Base-by-base conservation (phyloP, 2,329 filamentous ascomycete species). In the Paecilomyces niveus region DNA sequence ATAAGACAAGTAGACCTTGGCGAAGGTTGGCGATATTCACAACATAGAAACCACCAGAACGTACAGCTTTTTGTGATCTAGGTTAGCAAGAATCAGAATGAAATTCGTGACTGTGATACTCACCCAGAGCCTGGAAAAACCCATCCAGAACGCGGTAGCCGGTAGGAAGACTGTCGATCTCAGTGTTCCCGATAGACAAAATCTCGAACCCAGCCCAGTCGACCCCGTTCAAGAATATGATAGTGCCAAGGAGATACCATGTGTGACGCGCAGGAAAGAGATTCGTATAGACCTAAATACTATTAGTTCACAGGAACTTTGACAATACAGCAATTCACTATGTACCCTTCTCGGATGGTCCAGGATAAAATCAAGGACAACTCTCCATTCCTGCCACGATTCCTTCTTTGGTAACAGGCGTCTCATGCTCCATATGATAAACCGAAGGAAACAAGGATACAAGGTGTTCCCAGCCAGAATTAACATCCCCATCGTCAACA, bases 121-220 rank as follows among this genome's bases (percentile, higher is more conserved):
- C 83, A 4, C 86, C 80, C 9, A 88, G 80, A 57, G 85, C 84
- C 76, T 66, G 66, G 65, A 89, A 89, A 3, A 89, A 74, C 0
- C 86, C 86, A 62, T 86, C 85, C 22, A 89, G 74, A 3, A 86
- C 75, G 1, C 85, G 80, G 15, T 81, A 80, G 0, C 80, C 79
- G 0, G 76, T 66, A 0, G 83, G 80, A 13, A 87, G 79, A 3
- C 68, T 67, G 31, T 81, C 76, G 0, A 88, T 76, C 1, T 77
- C 76, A 1, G 79, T 72, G 63, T 89, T 88, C 1, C 83, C 82
- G 50, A 88, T 78, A 53, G 88, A 87, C 2, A 89, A 74, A 2
- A 89, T 72, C 68, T 88, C 85, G 62, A 89, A 89, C 0, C 81
- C 80, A 0, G 81, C 76, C 86, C 86, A 89, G 63, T 88, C 85